Evolutionary conservation across 768 basidiomycete genomes (phyloP).

Genomic region (Boletus edulis): DNA sequence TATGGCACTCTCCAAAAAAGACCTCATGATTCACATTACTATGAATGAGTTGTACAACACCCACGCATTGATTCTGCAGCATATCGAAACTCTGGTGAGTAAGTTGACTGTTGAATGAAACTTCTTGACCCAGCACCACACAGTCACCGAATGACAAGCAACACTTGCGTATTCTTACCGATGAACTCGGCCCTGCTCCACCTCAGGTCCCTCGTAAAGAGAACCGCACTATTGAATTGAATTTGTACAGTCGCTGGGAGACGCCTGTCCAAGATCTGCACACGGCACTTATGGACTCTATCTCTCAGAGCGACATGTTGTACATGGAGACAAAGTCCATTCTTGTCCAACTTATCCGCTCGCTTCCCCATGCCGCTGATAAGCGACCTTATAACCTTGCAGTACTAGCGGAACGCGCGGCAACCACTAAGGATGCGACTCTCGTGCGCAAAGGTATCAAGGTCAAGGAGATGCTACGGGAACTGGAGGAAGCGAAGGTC

Average conservation of each 20-base stretch:
- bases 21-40: conserved; percentile 96
- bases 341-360: conserved; percentile 96
- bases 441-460: conserved; percentile 98
- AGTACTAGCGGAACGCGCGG: conserved; percentile 89
- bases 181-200: conserved; percentile 93
- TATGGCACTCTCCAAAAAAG: conserved; percentile 99
- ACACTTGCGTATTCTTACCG: conserved; percentile 92
- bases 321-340: conserved; percentile 99
- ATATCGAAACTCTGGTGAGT: conserved; percentile 89
- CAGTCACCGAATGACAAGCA: conserved; percentile 98
- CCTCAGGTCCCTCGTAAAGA: conserved; percentile 97
- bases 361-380: conserved; percentile 80
- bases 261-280: conserved; percentile 98
- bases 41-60: conserved; percentile 99
- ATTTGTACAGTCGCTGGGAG: conserved; percentile 97
- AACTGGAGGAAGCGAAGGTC: conserved; percentile 87
- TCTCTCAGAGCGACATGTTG: conserved; percentile 96
- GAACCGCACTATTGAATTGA: conserved; percentile 89
- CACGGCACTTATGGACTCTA: conserved; percentile 93
- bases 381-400: conserved; percentile 88
- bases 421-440: conserved; percentile 95
- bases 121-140: background rate
- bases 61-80: conserved; percentile 91
- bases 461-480: conserved; percentile 98
- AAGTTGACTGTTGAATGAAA: background rate